Percentiles rank a stretch among this genome's conserved stretches.
These are phyloP conservation scores for Hypoxylon sp. DNA, from an alignment of 2,329 filamentous ascomycete species.

Conservation along the genomic window DNA sequence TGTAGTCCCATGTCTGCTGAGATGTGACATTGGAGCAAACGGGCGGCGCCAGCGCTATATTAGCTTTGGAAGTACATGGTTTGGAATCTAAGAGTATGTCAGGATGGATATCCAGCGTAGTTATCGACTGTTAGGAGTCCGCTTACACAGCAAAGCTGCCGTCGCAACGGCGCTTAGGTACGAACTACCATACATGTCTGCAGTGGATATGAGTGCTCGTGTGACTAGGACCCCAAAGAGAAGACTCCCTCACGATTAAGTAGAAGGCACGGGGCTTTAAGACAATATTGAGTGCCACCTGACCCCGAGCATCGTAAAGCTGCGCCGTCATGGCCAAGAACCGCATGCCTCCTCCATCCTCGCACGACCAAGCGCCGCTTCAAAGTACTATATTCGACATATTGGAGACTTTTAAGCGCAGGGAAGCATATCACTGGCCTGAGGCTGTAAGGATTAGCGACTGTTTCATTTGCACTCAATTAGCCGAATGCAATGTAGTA, in stretches of 20 bases:
- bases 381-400: conserved; percentile 16
- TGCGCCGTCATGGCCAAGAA: conserved; percentile 8
- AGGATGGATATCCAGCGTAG: conserved; percentile 10
- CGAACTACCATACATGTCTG: conserved; percentile 27
- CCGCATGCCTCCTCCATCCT: conserved; percentile 10
- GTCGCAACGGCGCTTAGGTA: conserved; percentile 27
- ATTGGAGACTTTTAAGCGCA: conserved; percentile 21
- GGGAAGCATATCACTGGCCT: conserved; percentile 8
- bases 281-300: not conserved
- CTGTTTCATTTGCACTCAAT: conserved; percentile 28
- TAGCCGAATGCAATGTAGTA: conserved; percentile 29
- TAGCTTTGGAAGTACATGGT: conserved; percentile 34
- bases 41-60: conserved; percentile 37
- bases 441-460: conserved; percentile 10
- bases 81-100: conserved; percentile 29
- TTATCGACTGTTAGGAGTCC: not conserved
- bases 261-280: conserved; percentile 23
- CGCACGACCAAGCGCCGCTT: conserved; percentile 30
- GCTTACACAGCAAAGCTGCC: conserved; percentile 32
- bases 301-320: conserved; percentile 1
- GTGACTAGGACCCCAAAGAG: conserved; percentile 6
- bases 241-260: not conserved
- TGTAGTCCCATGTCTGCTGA: conserved; percentile 61
- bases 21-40: conserved; percentile 39
- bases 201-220: conserved; percentile 13